Evolutionary conservation across 768 basidiomycete species (phyloP).

Genomic region (Russula dissimulans): DNA sequence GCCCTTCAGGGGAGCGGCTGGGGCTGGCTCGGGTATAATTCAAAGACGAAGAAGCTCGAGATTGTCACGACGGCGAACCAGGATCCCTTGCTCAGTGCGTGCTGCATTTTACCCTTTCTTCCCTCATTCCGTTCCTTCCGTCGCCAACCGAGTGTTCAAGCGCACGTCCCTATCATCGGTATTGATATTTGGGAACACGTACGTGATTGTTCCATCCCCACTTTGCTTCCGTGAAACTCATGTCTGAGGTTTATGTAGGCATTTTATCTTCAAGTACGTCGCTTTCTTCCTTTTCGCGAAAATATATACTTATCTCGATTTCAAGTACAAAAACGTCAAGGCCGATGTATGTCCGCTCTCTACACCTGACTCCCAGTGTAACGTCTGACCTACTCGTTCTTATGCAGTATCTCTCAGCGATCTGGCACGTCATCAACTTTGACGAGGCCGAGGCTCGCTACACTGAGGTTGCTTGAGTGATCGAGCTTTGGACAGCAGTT

Average conservation of each 20-base stretch:
- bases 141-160: constrained; percentile 29
- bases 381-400: background rate
- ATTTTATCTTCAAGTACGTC: constrained; percentile 13
- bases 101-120: constrained; percentile 7
- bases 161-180: constrained; percentile 85
- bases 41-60: constrained; percentile 64
- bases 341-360: constrained; percentile 57
- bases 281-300: background rate
- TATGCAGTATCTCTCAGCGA: constrained; percentile 79
- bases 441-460: constrained; percentile 72
- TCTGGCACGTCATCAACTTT: constrained; percentile 96
- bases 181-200: constrained; percentile 96
- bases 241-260: constrained; percentile 17
- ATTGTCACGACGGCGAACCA: constrained; percentile 93
- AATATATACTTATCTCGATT: background rate
- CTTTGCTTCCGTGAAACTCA: constrained; percentile 49
- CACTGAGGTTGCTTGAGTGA: constrained; percentile 28
- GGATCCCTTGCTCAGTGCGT: constrained; percentile 72
- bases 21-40: constrained; percentile 91
- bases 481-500: background rate
- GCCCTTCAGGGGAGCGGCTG: constrained; percentile 96
- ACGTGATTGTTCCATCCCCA: constrained; percentile 16
- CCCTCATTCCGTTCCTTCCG: background rate
- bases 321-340: constrained; percentile 89
- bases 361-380: background rate